Evolutionary conservation across 2,329 filamentous ascomycete species (phyloP), one percentile per base, ranked within the genome.

Genomic region (Curvularia sp.): DNA sequence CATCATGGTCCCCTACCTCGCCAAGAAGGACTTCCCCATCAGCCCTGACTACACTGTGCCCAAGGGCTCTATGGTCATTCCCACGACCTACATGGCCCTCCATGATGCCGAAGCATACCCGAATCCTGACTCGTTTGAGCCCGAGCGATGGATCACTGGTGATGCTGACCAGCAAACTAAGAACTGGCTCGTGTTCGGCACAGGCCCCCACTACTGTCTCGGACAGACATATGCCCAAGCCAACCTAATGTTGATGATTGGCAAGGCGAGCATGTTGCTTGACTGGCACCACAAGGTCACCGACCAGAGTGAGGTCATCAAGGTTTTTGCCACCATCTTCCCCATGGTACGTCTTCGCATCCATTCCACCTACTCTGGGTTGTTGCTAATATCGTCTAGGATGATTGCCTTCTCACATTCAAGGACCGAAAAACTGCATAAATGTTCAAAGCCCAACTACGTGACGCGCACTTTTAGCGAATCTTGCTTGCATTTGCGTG

Each of bases 321-420:
- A 96, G 82, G 94, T 98, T 67, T 99, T 98, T 80, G 95, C 95
- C 39, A 97, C 93, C 27, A 96, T 99, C 69, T 99, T 99, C 85
- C 95, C 95, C 55, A 90, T 90, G 90, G 93, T 96, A 80, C 78
- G 88, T 81, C 41, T 12, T 7, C 8, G 13, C 54, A 1, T 9
- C 13, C 6, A 64, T 55, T 53, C 62, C 30, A 41, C 6, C 3
- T 32, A 46, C 4, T 10, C 27, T 13, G n/a, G 25, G 21, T 5
- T n/a, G n/a, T 36, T 48, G 59, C 68, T 74, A 60, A 74, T 56
- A 8, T 7, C 1, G 4, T 10, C 4, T 64, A 94, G 91, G 92
- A 96, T 75, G 89, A 95, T 75, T 95, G 91, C 80, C 88, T 90
- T 55, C 84, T 95, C 70, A 89, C 88, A 1, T 93, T 95, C 74